These are phyloP conservation scores for Prunella vulgaris DNA, from an alignment of 257 asterid species.

Conservation along the genomic window DNA sequence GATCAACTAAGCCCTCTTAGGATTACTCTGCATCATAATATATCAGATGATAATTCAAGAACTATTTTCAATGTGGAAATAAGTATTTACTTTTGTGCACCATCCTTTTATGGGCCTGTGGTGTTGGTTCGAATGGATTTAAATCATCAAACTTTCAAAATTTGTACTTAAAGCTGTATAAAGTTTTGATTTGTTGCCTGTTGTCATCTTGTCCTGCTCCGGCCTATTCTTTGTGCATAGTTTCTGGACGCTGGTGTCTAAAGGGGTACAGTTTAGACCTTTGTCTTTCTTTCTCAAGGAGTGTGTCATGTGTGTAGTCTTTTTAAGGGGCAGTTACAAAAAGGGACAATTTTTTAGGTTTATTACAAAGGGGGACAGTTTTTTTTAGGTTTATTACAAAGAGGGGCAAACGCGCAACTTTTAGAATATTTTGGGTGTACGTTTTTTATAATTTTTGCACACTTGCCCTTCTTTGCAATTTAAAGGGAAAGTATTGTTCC, in stretches of 20 bases:
- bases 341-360: too few species aligned
- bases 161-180: not conserved
- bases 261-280: not conserved
- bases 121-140: not conserved
- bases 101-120: too few species aligned
- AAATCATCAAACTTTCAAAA: not conserved
- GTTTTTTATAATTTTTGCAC: too few species aligned
- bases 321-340: too few species aligned
- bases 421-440: too few species aligned
- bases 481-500: too few species aligned
- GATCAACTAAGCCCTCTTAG: not conserved
- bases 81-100: not conserved
- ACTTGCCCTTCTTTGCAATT: too few species aligned
- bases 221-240: not conserved
- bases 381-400: too few species aligned
- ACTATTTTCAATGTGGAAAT: not conserved
- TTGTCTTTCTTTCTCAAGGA: not conserved
- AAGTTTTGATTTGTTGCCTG: not conserved
- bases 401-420: too few species aligned
- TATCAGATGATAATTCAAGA: not conserved
- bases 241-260: conserved; percentile 1
- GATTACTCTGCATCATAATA: not conserved
- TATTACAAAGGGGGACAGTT: too few species aligned
- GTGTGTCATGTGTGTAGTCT: too few species aligned
- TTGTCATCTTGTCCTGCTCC: not conserved